A percentile compares a stretch with the other conserved stretches of the same genome.
phyloP scores from a whole-genome alignment of 768 basidiomycete species.

The Favolaschia claudopus region DNA sequence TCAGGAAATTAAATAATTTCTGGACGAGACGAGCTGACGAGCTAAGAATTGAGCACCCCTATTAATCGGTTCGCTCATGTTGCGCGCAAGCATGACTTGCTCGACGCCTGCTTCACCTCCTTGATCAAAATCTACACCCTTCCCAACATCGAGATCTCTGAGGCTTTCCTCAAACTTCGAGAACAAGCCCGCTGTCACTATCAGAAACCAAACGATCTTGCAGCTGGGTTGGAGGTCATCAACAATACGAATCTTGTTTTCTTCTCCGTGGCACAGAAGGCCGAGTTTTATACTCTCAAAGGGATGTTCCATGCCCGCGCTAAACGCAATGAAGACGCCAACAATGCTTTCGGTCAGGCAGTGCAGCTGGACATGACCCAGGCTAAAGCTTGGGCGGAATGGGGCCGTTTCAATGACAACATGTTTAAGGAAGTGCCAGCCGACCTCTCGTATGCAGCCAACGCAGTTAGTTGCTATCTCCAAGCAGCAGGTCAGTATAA shows the following conservation, averaged over 20 bases:
- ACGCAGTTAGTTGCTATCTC: conserved; percentile 96
- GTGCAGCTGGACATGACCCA: conserved; percentile 95
- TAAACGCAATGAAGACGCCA: conserved; percentile 88
- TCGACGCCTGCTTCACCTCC: conserved; percentile 94
- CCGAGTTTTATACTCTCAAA: conserved; percentile 98
- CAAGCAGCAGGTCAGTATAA: conserved; percentile 97
- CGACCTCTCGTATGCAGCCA: conserved; percentile 80
- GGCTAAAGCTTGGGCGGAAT: conserved; percentile 98
- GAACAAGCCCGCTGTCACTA: conserved; percentile 99
- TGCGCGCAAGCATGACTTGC: conserved; percentile 93
- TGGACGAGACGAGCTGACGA: too few relatives aligned
- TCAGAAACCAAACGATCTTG: conserved; percentile 91
- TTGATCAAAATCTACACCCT: conserved; percentile 98
- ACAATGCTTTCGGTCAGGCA: conserved; percentile 90
- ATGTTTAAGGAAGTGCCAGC: conserved; percentile 88
- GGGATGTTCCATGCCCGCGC: conserved; percentile 97
- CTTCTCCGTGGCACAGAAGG: conserved; percentile 93
- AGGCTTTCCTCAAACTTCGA: conserved; percentile 97
- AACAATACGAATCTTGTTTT: conserved; percentile 99
- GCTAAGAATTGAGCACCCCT: too few relatives aligned
- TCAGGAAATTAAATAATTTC: too few relatives aligned
- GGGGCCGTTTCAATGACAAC: conserved; percentile 93
- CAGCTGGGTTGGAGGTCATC: conserved; percentile 96
- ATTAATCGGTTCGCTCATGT: conserved; percentile 99
- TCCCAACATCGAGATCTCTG: conserved; percentile 99